Evolutionary conservation across 2,329 filamentous ascomycete species (phyloP).

Genomic region (Trichoderma cornu-damae): DNA sequence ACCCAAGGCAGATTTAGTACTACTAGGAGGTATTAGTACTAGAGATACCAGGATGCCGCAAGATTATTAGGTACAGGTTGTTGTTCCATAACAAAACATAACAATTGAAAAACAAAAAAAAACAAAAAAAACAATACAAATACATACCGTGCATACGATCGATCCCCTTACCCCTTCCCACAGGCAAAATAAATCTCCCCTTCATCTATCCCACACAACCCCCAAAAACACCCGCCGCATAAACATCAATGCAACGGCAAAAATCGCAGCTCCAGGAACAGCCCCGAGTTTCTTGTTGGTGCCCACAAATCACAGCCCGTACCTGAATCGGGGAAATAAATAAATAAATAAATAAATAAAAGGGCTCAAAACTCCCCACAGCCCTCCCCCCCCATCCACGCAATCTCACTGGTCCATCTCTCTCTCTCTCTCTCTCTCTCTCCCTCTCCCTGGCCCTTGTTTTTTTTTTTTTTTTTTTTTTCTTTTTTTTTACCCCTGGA

Average conservation of each 20-base stretch:
- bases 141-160: no score
- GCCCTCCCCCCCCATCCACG: background rate
- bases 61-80: no score
- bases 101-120: no score
- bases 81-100: no score
- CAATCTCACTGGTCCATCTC: slow-evolving; percentile 9
- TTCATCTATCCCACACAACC: background rate
- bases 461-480: background rate
- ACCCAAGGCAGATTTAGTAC: no score
- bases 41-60: no score
- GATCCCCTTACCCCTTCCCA: no score
- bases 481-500: background rate
- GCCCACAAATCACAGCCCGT: background rate
- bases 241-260: background rate
- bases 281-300: no score
- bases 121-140: no score
- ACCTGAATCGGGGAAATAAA: no score
- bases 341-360: no score
- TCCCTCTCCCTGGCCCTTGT: background rate
- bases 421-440: background rate
- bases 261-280: background rate
- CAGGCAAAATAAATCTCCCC: background rate
- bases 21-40: no score
- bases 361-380: slow-evolving; percentile 1
- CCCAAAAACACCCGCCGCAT: background rate